Percentiles rank a stretch among this genome's conserved stretches.
phyloP scores from a whole-genome alignment of 495 filamentous ascomycete genomes.

The Aspergillus mulundensis region DNA sequence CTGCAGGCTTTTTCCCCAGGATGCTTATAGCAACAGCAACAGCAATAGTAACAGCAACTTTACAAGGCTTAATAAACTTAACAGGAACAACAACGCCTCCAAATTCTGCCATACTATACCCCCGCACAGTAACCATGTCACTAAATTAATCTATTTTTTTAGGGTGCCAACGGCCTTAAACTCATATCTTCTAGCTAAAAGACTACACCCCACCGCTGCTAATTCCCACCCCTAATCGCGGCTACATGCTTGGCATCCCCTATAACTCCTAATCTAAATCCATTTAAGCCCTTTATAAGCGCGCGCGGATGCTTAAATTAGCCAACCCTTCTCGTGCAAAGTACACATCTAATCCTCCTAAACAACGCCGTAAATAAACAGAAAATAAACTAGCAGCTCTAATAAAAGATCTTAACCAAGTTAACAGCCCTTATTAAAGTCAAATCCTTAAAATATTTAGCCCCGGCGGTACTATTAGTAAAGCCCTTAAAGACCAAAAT shows the following conservation, averaged over 20 bases:
- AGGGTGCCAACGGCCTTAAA: slow-evolving; percentile 34
- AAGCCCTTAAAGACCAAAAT: slow-evolving; percentile 85
- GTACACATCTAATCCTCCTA: slow-evolving; percentile 70
- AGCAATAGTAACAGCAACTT: slow-evolving; percentile 33
- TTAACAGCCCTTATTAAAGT: slow-evolving; percentile 93
- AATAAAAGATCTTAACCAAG: slow-evolving; percentile 85
- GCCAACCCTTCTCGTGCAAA: slow-evolving; percentile 71
- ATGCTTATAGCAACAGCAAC: slow-evolving; percentile 41
- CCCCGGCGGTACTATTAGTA: slow-evolving; percentile 72
- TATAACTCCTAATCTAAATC: slow-evolving; percentile 69
- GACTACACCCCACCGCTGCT: slow-evolving; percentile 35
- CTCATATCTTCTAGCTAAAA: slow-evolving; percentile 41
- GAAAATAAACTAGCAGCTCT: slow-evolving; percentile 87
- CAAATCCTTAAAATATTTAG: slow-evolving; percentile 91
- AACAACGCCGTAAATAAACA: slow-evolving; percentile 83
- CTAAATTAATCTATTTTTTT: slow-evolving; percentile 39
- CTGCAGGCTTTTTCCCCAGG: slow-evolving; percentile 45
- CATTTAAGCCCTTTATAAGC: slow-evolving; percentile 75
- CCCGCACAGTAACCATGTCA: slow-evolving; percentile 27
- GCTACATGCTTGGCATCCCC: slow-evolving; percentile 49
- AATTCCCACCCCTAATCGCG: slow-evolving; percentile 39
- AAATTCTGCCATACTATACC: slow-evolving; percentile 3
- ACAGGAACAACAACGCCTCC: slow-evolving; percentile 17
- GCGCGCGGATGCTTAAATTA: slow-evolving; percentile 74
- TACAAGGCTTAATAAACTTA: slow-evolving; percentile 23